Percentiles rank a stretch among this genome's conserved stretches.
Evolutionary conservation across 1,139 yeast genomes (phyloP).

Genomic region (Saccharomyces hybrid): DNA sequence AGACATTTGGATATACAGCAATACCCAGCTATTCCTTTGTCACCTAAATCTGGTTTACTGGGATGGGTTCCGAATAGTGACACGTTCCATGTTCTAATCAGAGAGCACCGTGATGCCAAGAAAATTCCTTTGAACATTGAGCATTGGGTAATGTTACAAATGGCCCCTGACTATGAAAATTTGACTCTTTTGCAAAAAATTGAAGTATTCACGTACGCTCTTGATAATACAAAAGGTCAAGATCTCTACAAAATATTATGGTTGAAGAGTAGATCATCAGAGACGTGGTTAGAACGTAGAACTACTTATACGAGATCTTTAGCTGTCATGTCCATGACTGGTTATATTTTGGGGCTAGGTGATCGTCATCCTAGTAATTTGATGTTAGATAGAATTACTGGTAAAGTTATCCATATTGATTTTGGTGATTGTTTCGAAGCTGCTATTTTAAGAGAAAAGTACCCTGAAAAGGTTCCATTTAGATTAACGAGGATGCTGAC

Average conservation of each 20-base stretch:
- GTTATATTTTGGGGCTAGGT: slow-evolving; percentile 91
- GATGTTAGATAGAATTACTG: slow-evolving; percentile 90
- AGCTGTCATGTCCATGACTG: slow-evolving; percentile 98
- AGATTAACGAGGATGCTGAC: slow-evolving; percentile 94
- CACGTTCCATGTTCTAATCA: slow-evolving; percentile 87
- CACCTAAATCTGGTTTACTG: slow-evolving; percentile 89
- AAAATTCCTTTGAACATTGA: slow-evolving; percentile 86
- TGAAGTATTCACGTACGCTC: slow-evolving; percentile 91
- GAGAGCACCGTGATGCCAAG: slow-evolving; percentile 87
- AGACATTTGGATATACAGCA: slow-evolving; percentile 90
- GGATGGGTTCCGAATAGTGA: slow-evolving; percentile 98
- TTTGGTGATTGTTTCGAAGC: slow-evolving; percentile 99
- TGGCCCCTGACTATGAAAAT: slow-evolving; percentile 96
- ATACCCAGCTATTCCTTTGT: slow-evolving; percentile 87
- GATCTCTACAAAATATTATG: slow-evolving; percentile 91
- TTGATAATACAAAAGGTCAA: slow-evolving; percentile 93
- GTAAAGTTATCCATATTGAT: slow-evolving; percentile 94
- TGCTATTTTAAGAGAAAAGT: slow-evolving; percentile 89
- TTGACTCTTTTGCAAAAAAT: slow-evolving; percentile 84
- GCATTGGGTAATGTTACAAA: slow-evolving; percentile 90
- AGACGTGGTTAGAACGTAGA: slow-evolving; percentile 95
- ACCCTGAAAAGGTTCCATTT: slow-evolving; percentile 98
- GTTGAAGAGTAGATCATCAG: slow-evolving; percentile 93
- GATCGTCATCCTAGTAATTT: slow-evolving; percentile 96
- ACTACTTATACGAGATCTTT: slow-evolving; percentile 92